A percentile compares a stretch with the other conserved stretches of the same genome.
These are phyloP conservation scores for Chlorella vulgaris DNA, from an alignment of 139 green algal genomes.

Conservation along the genomic window DNA sequence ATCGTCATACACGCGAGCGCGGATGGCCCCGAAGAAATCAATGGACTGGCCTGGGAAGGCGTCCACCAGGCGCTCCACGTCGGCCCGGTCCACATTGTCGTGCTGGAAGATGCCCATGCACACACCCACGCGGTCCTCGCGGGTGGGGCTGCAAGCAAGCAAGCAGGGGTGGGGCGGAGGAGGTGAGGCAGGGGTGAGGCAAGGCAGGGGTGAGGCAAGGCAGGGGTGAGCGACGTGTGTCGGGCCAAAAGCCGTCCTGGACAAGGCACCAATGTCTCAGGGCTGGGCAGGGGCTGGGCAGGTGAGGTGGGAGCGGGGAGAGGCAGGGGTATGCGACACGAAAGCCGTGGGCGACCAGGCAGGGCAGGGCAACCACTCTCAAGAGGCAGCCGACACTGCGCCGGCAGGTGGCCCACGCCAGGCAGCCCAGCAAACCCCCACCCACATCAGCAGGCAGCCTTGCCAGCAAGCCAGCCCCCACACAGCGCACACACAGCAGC, in stretches of 20 bases:
- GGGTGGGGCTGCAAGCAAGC: conserved; percentile 65
- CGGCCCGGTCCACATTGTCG: conserved; percentile 52
- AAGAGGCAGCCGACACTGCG: too few relatives aligned
- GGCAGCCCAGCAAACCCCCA: too few relatives aligned
- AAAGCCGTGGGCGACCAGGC: too few relatives aligned
- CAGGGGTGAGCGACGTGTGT: neutral
- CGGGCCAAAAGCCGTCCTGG: too few relatives aligned
- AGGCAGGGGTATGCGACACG: too few relatives aligned
- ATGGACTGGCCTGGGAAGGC: conserved; percentile 99
- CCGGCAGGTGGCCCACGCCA: too few relatives aligned
- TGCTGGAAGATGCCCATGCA: conserved; percentile 97
- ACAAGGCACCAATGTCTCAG: too few relatives aligned
- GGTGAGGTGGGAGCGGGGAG: too few relatives aligned
- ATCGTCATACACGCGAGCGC: conserved; percentile 93
- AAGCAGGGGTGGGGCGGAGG: neutral
- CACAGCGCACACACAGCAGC: neutral
- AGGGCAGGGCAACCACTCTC: too few relatives aligned
- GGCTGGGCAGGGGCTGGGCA: too few relatives aligned
- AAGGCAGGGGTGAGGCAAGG: neutral
- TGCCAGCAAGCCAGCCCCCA: neutral
- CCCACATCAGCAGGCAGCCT: too few relatives aligned
- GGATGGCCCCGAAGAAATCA: conserved; percentile 99
- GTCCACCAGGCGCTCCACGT: conserved; percentile 92
- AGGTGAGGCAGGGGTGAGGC: neutral
- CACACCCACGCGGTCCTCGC: conserved; percentile 96